A percentile compares a stretch with the other conserved stretches of the same genome.
Evolutionary conservation across 306 rosid genomes (phyloP).

Genomic region (Cicer yamashitae): DNA sequence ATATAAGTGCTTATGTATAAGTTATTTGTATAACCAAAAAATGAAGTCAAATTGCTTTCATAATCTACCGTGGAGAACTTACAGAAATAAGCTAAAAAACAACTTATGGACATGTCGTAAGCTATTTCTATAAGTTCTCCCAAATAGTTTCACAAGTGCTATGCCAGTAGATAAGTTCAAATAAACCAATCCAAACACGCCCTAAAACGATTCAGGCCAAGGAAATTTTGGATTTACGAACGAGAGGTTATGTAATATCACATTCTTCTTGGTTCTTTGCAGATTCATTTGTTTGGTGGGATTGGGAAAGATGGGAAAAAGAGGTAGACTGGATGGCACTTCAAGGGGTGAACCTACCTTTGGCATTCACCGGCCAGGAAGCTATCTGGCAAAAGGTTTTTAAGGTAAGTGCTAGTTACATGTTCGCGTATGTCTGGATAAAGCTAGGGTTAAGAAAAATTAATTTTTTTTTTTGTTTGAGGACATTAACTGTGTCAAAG

Average conservation of each 20-base stretch:
- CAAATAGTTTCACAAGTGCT: not conserved
- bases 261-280: constrained; percentile 44
- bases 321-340: constrained; percentile 99
- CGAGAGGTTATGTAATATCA: constrained; percentile 28
- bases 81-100: not conserved
- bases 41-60: not conserved
- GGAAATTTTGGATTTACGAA: too few relatives aligned
- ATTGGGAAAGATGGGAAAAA: constrained; percentile 98
- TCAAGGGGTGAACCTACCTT: constrained; percentile 93
- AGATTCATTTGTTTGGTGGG: constrained; percentile 99
- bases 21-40: too few relatives aligned
- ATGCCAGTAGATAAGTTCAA: not conserved
- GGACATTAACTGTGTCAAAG: constrained; percentile 11
- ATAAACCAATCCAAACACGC: not conserved
- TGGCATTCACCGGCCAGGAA: constrained; percentile 96
- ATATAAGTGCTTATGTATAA: too few relatives aligned
- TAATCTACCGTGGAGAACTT: not conserved
- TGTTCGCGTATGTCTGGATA: constrained; percentile 4
- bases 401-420: constrained; percentile 56
- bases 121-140: not conserved
- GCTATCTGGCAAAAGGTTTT: constrained; percentile 91
- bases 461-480: constrained; percentile 21
- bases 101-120: not conserved
- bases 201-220: too few relatives aligned
- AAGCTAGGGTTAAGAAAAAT: constrained; percentile 11